A percentile compares a stretch with the other conserved stretches of the same genome.
These are phyloP conservation scores for Yamadazyma takamatsuzukensis DNA, from an alignment of 805 yeast genomes.

Conservation along the genomic window DNA sequence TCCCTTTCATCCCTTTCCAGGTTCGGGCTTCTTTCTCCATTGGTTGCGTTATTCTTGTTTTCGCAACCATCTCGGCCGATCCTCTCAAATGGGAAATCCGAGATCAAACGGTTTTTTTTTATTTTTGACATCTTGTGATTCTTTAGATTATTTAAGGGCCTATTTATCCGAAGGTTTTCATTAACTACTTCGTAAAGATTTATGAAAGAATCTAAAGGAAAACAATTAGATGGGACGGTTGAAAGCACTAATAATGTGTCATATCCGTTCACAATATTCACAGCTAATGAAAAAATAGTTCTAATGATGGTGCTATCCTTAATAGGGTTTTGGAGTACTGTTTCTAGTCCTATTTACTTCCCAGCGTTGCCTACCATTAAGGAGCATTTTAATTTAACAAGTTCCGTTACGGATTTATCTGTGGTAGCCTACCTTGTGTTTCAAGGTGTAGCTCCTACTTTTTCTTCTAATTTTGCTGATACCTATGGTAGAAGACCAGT, in stretches of 20 bases:
- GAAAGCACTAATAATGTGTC: constrained; percentile 2
- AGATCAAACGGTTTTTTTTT: no score
- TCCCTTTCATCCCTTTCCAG: no score
- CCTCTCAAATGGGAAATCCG: no score
- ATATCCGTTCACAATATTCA: constrained; percentile 43
- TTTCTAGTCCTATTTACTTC: constrained; percentile 75
- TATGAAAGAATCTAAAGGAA: no score
- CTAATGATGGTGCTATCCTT: constrained; percentile 40
- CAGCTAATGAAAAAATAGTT: constrained; percentile 34
- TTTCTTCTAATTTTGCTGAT: constrained; percentile 70
- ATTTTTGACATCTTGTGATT: no score
- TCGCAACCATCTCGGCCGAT: no score
- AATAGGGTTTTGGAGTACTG: constrained; percentile 63
- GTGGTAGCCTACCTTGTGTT: constrained; percentile 72
- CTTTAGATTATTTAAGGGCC: no score
- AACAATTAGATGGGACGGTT: no score
- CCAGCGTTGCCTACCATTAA: constrained; percentile 68
- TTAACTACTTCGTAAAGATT: no score
- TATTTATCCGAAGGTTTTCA: no score
- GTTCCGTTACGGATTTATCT: constrained; percentile 61
- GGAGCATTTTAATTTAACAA: constrained; percentile 49
- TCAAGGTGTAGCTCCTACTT: constrained; percentile 74
- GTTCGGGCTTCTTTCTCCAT: no score
- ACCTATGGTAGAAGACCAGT: constrained; percentile 69
- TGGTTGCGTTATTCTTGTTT: no score